Conservation (phyloP, 2,329 filamentous ascomycete species). For the Knoxdaviesia proteae region DNA sequence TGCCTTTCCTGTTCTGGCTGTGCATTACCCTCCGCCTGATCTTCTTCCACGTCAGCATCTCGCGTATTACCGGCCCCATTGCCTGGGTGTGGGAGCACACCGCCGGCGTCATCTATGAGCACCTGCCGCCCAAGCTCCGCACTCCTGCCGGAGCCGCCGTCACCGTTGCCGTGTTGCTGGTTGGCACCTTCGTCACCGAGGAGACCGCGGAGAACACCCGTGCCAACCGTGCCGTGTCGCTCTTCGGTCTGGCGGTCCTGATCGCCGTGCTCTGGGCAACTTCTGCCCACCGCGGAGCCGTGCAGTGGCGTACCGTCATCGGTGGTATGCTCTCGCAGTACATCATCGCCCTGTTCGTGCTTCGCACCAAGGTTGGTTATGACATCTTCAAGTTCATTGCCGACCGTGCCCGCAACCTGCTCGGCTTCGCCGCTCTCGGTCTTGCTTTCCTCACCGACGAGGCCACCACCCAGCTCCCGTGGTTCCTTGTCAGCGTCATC, state of each 20-base stretch:
- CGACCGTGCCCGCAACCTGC: slow-evolving; percentile 46
- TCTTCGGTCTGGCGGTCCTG: slow-evolving; percentile 59
- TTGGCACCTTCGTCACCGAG: slow-evolving; percentile 55
- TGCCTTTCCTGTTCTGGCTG: slow-evolving; percentile 68
- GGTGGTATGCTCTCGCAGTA: slow-evolving; percentile 80
- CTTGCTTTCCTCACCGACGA: slow-evolving; percentile 40
- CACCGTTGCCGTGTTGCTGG: slow-evolving; percentile 51
- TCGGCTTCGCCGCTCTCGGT: slow-evolving; percentile 58
- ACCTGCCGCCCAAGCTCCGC: slow-evolving; percentile 36
- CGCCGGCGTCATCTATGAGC: slow-evolving; percentile 31
- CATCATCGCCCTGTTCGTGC: slow-evolving; percentile 70
- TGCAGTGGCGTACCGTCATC: slow-evolving; percentile 64
- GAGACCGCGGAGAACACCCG: slow-evolving; percentile 60
- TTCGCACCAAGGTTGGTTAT: slow-evolving; percentile 60
- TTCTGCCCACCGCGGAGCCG: slow-evolving; percentile 42
- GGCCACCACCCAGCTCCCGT: slow-evolving; percentile 25
- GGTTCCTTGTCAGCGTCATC: slow-evolving; percentile 64
- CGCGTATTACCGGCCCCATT: slow-evolving; percentile 44
- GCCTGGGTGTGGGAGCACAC: slow-evolving; percentile 47
- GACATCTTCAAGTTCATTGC: slow-evolving; percentile 88
- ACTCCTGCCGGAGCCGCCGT: slow-evolving; percentile 39
- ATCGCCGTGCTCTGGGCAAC: slow-evolving; percentile 46
- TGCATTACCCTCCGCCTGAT: slow-evolving; percentile 52
- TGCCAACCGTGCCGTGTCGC: slow-evolving; percentile 56
- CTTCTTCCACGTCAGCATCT: slow-evolving; percentile 51